phyloP scores from a whole-genome alignment of 768 basidiomycete species.

The Melanogaster broomeanus region DNA sequence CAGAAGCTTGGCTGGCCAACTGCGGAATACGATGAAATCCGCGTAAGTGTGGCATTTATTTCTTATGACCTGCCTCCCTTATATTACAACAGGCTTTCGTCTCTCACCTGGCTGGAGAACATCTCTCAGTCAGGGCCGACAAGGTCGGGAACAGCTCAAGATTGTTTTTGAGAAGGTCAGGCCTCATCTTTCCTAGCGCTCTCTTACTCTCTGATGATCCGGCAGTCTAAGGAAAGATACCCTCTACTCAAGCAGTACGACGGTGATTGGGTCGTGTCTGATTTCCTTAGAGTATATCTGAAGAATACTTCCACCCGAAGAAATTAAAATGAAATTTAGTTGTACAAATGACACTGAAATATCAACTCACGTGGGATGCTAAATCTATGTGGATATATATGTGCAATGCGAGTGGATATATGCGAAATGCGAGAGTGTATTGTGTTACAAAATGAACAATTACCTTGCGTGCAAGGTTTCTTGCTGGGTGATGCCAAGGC shows the following conservation, averaged over 20 bases:
- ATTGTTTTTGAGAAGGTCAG: background rate
- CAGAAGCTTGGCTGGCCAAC: background rate
- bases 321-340: too few relatives aligned
- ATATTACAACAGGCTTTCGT: background rate
- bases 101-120: background rate
- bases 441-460: too few relatives aligned
- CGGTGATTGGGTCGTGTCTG: constrained; percentile 1
- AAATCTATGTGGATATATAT: too few relatives aligned
- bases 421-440: too few relatives aligned
- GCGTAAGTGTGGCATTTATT: too few relatives aligned
- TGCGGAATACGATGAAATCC: background rate
- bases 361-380: too few relatives aligned
- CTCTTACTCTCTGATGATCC: background rate
- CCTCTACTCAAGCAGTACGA: background rate
- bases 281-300: background rate
- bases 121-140: background rate
- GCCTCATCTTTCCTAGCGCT: background rate
- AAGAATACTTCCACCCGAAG: constrained; percentile 9
- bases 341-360: too few relatives aligned
- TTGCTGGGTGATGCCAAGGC: too few relatives aligned
- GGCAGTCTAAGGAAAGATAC: background rate
- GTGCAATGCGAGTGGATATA: too few relatives aligned
- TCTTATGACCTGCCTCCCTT: too few relatives aligned
- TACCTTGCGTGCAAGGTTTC: too few relatives aligned
- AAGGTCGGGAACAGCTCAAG: background rate